phyloP scores from a whole-genome alignment of 805 yeast species.

The Komagataella mondaviorum region DNA sequence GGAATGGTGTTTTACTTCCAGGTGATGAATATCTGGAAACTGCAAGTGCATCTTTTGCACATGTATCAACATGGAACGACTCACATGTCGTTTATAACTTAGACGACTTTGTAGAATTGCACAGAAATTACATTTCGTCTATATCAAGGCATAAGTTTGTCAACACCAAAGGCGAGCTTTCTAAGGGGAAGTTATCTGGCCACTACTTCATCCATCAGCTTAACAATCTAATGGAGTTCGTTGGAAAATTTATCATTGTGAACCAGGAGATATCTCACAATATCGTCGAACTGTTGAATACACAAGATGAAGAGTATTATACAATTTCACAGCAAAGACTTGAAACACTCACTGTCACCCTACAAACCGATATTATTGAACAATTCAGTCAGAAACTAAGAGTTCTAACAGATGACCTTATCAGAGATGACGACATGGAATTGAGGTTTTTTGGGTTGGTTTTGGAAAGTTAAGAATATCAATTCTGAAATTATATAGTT shows the following conservation, averaged over 20 bases:
- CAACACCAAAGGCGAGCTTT: slow-evolving; percentile 10
- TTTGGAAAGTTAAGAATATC: not conserved
- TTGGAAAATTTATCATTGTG: slow-evolving; percentile 24
- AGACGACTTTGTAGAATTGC: slow-evolving; percentile 31
- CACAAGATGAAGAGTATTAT: slow-evolving; percentile 7
- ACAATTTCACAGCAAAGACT: slow-evolving; percentile 10
- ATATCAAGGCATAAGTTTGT: slow-evolving; percentile 24
- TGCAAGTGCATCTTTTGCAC: not conserved
- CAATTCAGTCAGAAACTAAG: slow-evolving; percentile 28
- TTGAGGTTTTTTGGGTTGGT: slow-evolving; percentile 31
- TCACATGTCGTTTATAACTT: slow-evolving; percentile 23
- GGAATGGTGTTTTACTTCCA: not conserved
- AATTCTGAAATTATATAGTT: not conserved
- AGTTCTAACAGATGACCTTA: slow-evolving; percentile 35
- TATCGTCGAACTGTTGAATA: slow-evolving; percentile 19
- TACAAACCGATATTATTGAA: slow-evolving; percentile 24
- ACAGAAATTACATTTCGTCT: slow-evolving; percentile 18
- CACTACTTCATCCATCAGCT: slow-evolving; percentile 27
- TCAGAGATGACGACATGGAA: slow-evolving; percentile 34
- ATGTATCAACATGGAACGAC: not conserved
- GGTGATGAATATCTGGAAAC: not conserved
- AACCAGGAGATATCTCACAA: slow-evolving; percentile 23
- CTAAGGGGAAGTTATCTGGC: slow-evolving; percentile 23
- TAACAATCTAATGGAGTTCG: slow-evolving; percentile 19
- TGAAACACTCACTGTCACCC: slow-evolving; percentile 22